These are phyloP conservation scores for Rhododendron kiyosumense DNA, from an alignment of 148 eudicot genomes.

Conservation along the genomic window DNA sequence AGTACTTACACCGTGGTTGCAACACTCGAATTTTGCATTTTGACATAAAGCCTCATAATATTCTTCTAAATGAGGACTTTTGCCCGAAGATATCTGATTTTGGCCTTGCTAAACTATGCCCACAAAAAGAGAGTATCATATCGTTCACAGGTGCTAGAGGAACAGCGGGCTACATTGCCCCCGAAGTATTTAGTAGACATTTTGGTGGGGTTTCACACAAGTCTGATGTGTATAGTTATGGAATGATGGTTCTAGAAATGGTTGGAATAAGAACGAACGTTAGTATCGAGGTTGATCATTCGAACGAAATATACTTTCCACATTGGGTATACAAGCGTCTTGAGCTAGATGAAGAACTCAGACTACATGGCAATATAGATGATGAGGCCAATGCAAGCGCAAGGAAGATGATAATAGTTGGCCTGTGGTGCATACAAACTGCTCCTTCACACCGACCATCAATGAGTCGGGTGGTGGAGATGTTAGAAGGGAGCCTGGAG, in stretches of 20 bases:
- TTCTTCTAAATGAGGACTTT: too few species aligned
- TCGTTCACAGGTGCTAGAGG: too few species aligned
- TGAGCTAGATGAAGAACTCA: neutral
- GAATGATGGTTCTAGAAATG: neutral
- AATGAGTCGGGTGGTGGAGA: neutral
- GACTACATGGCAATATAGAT: neutral
- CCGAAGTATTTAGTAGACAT: neutral
- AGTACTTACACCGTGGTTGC: conserved; percentile 6
- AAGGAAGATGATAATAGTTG: conserved; percentile 1
- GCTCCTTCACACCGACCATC: neutral
- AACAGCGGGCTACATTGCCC: too few species aligned
- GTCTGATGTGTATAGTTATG: conserved; percentile 8
- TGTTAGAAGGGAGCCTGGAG: neutral
- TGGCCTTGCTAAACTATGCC: too few species aligned
- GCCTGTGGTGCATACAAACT: conserved; percentile 11
- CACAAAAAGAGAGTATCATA: too few species aligned
- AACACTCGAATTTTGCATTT: neutral
- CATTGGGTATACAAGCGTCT: neutral
- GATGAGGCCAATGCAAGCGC: neutral
- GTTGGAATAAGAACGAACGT: neutral
- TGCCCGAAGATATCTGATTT: too few species aligned
- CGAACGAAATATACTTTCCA: neutral
- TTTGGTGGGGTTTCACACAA: neutral
- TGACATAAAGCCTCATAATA: too few species aligned
- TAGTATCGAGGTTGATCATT: neutral